These are phyloP conservation scores for Fusarium hainanense DNA, from an alignment of 2,329 filamentous ascomycete species.

Conservation along the genomic window DNA sequence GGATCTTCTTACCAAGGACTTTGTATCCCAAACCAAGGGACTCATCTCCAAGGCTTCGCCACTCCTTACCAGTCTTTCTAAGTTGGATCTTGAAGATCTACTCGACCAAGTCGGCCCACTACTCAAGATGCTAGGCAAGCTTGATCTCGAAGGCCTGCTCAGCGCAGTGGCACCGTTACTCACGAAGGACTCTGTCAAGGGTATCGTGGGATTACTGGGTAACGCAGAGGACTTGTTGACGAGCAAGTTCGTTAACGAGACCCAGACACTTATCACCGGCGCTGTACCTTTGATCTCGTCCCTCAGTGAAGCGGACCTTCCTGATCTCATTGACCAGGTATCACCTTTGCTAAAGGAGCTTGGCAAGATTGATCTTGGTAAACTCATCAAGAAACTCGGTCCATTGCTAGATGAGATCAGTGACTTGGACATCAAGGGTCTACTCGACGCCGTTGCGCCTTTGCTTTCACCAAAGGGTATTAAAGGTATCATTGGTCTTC, in stretches of 20 bases:
- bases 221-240: conserved; percentile 48
- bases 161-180: conserved; percentile 44
- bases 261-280: conserved; percentile 44
- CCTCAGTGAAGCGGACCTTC: conserved; percentile 40
- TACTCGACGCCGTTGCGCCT: conserved; percentile 50
- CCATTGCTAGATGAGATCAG: conserved; percentile 48
- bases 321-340: conserved; percentile 43
- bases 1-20: conserved; percentile 44
- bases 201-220: conserved; percentile 48
- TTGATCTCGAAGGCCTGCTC: conserved; percentile 49
- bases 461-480: conserved; percentile 50
- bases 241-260: conserved; percentile 46
- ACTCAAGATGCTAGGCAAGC: conserved; percentile 46
- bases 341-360: conserved; percentile 49
- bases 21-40: conserved; percentile 43
- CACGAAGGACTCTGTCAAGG: conserved; percentile 44
- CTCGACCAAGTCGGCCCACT: conserved; percentile 51
- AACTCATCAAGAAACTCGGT: conserved; percentile 45
- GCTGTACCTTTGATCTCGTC: conserved; percentile 44
- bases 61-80: conserved; percentile 48
- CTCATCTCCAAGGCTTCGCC: conserved; percentile 48
- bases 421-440: conserved; percentile 49
- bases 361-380: conserved; percentile 47
- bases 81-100: conserved; percentile 49
- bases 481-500: conserved; percentile 49